Base-by-base conservation (phyloP, 1,139 yeast species). In the Taphrina wiesneri region DNA sequence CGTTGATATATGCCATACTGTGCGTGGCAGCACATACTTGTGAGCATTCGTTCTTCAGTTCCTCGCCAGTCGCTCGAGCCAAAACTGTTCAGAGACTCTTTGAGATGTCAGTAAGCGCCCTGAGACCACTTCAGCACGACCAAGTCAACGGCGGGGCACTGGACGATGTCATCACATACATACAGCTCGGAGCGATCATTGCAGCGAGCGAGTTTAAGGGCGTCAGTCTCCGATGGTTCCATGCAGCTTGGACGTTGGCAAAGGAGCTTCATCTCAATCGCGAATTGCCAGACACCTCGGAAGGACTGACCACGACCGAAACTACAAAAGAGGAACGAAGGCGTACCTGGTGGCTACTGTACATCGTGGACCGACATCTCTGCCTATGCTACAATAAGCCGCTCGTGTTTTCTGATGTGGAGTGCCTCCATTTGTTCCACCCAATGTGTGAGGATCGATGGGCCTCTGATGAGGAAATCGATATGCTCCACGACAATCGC, bases 331-430 rank as follows among this genome's bases (percentile, higher is more conserved):
- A 79, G 65, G 82, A 79, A 65, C 73, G 76, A 63, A 72, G 81
- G n/a, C 73, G 82, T 28, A 73, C 77, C 0, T 79, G 81, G 81
- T 79, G 82, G 81, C 73, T 78, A 5, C 69, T 79, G 30, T 79
- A 76, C 68, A 73, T 77, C 65, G 72, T 79, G 26, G 82, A 79
- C 69, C 73, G 81, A n/a, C 77, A 79, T 68, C 72, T 78, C 6
- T 77, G 79, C 0, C 71, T 79, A 53, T 76, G 80, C 59, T 78
- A 78, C 69, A 79, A 78, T 67, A 71, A 76, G 6, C 76, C 77
- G 1, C 68, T 75, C 36, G 70, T 74, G 3, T 72, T 78, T 26
- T 70, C 74, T 13, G 82, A 79, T 67, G 70, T 74, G 3, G 80
- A 77, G 64, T 75, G 76, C 26, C 64, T 69, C 60, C 74, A 73